Evolutionary conservation across 2,329 filamentous ascomycete species (phyloP), one percentile per base, ranked within the genome.

Genomic region (Beauveria varroae): DNA sequence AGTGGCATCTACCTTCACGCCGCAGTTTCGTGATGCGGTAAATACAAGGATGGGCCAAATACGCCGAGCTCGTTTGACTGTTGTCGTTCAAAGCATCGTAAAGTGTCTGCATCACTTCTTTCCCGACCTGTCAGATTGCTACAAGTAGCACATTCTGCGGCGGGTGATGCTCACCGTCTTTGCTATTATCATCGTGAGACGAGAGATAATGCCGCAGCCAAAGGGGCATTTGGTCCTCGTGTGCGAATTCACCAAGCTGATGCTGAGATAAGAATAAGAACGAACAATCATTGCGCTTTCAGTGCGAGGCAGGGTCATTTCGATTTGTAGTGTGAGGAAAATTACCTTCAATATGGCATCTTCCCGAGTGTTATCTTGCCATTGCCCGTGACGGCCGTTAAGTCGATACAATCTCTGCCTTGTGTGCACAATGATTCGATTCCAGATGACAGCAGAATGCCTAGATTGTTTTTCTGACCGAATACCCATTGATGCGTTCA

Each of bases 1-100:
- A 24, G 5, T 16, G 10, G 18, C n/a, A 51, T 67, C 37, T 72
- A 82, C 85, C 86, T 76, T 96, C 93, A 63, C 79, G 81, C n/a
- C 81, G 83, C 57, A 96, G 79, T 69, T 96, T 96, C 57, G 89
- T 90, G 28, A 98, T 81, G 69, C 97, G 93, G 54, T 86, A 81
- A 0, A 91, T 88, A 53, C 80, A 79, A 1, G 88, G 82, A 68
- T 92, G 86, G 72, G 93, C 97, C 40, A 96, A 78, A 68, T 92
- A 96, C 6, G 90, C 90, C 65, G 84, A 84, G 58, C 83, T 78
- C 1, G 91, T 89, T 5, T 66, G 65, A 0, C 64, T 54, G 67
- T 89, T 90, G 60, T 88, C 80, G 46, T 87, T 80, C 49, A 90
- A 82, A 12, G 92, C 76, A 64, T 83, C 81, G 22, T 79, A 74